Conservation (phyloP, 2,329 filamentous ascomycete species). For the Hypoxylon sp. region DNA sequence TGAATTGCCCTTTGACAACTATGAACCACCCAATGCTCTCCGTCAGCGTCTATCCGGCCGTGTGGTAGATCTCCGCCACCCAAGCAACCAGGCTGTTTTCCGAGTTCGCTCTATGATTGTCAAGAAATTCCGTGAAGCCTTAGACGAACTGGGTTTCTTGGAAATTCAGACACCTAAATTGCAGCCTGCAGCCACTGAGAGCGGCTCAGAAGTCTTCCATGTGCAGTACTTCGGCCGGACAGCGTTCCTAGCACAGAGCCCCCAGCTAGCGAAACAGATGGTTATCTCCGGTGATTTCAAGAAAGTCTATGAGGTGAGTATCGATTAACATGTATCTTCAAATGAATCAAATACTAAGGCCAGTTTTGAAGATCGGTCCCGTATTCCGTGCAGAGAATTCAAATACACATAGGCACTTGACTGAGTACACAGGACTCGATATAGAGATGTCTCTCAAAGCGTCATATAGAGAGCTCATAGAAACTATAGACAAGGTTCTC, state of each 20-base stretch:
- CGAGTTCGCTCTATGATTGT: slow-evolving; percentile 25
- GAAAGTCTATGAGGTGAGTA: slow-evolving; percentile 23
- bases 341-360: slow-evolving; percentile 45
- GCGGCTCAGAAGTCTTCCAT: slow-evolving; percentile 89
- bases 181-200: slow-evolving; percentile 89
- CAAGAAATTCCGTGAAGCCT: slow-evolving; percentile 73
- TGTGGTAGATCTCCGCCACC: slow-evolving; percentile 84
- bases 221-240: slow-evolving; percentile 89
- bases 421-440: slow-evolving; percentile 93
- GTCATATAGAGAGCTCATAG: slow-evolving; percentile 88
- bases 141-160: slow-evolving; percentile 83
- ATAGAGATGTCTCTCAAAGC: slow-evolving; percentile 91
- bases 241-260: slow-evolving; percentile 90
- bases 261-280: slow-evolving; percentile 94
- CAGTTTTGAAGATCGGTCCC: slow-evolving; percentile 88
- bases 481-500: slow-evolving; percentile 82
- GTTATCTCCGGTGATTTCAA: slow-evolving; percentile 89
- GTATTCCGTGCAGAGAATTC: slow-evolving; percentile 96
- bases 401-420: slow-evolving; percentile 93
- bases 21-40: slow-evolving; percentile 72
- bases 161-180: slow-evolving; percentile 95
- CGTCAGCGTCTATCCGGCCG: slow-evolving; percentile 80
- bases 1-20: slow-evolving; percentile 63
- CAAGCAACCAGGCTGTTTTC: slow-evolving; percentile 65
- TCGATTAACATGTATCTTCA: background rate